These are phyloP conservation scores for Miamiensis avidus DNA, from an alignment of 169 alveolate genomes.

Conservation along the genomic window DNA sequence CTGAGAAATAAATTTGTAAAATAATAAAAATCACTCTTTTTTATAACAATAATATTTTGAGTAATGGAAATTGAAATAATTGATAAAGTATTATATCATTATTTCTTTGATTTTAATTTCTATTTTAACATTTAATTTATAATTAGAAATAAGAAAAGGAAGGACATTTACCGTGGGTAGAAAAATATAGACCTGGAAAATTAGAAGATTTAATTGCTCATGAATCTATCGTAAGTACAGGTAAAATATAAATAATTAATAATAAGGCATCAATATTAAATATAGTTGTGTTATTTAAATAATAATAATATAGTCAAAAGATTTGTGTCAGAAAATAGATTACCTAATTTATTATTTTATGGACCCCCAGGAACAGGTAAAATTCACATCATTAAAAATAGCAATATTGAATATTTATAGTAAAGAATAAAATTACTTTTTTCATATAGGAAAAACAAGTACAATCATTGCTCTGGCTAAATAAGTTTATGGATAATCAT, in stretches of 20 bases:
- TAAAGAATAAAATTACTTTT: background rate
- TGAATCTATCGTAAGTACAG: slow-evolving; percentile 60
- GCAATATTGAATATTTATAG: background rate
- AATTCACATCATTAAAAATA: too few relatives aligned
- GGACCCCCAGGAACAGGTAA: slow-evolving; percentile 88
- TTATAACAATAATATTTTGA: too few relatives aligned
- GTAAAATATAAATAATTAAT: background rate
- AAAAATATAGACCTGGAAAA: slow-evolving; percentile 70
- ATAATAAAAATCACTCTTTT: too few relatives aligned
- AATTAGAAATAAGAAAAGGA: slow-evolving; percentile 19
- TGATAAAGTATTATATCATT: too few relatives aligned
- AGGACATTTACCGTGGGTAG: slow-evolving; percentile 69
- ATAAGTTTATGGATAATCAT: slow-evolving; percentile 89
- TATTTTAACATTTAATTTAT: too few relatives aligned
- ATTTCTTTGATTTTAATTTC: too few relatives aligned
- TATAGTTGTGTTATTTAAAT: background rate
- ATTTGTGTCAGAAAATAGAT: slow-evolving; percentile 60
- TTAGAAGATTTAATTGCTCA: slow-evolving; percentile 64
- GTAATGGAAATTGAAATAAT: too few relatives aligned
- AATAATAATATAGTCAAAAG: slow-evolving; percentile 25
- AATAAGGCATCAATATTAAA: background rate
- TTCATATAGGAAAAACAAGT: slow-evolving; percentile 93
- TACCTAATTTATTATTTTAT: slow-evolving; percentile 80
- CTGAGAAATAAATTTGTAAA: too few relatives aligned
- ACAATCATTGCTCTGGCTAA: slow-evolving; percentile 93